Evolutionary conservation across 331 rosid genomes (phyloP), one percentile per base, ranked within the genome.

Genomic region (Ulmus americana): DNA sequence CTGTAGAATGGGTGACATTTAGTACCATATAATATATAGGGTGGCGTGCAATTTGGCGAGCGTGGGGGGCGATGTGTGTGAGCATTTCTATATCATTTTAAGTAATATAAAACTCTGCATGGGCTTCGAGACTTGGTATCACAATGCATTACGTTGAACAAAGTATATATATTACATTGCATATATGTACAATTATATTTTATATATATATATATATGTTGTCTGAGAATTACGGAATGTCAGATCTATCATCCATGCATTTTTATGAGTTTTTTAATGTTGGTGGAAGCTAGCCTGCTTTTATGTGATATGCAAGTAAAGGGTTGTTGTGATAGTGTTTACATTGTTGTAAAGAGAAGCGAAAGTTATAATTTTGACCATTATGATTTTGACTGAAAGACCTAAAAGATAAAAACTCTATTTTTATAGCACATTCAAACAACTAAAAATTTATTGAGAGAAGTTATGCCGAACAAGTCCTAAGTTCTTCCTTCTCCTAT

Each of bases 201-300:
- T 2, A 45, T 62, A 10, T 61, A 16, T 62, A 9, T 46, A 62
- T 44, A 5, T 63, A 46, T 18, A 75, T 53, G 63, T 66, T 61
- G 85, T 78, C 80, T 82, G 70, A 79, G 88, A 84, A 81, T 79
- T 82, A 80, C 90, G 95, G 90, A 86, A 86, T 86, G 85, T 80
- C 80, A 88, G 88, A 86, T 88, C 81, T 76, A 67, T 77, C 55
- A 43, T 58, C 71, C 45, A 68, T 42, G 13, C 1, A 13, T 14
- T 44, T 40, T 45, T 40, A 11, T 40, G 6, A 7, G 20, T 55
- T 20, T 8, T 13, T 28, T 9, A 8, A 1, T 35, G 12, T 67
- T 16, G 20, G 6, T 48, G 44, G 38, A 54, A 55, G 39, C 53
- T 38, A 9, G 10, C 39, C 44, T 40, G 20, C 52, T 55, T 35